Base-by-base conservation (phyloP, 495 filamentous ascomycete genomes). In the Amphirosellinia nigrospora region DNA sequence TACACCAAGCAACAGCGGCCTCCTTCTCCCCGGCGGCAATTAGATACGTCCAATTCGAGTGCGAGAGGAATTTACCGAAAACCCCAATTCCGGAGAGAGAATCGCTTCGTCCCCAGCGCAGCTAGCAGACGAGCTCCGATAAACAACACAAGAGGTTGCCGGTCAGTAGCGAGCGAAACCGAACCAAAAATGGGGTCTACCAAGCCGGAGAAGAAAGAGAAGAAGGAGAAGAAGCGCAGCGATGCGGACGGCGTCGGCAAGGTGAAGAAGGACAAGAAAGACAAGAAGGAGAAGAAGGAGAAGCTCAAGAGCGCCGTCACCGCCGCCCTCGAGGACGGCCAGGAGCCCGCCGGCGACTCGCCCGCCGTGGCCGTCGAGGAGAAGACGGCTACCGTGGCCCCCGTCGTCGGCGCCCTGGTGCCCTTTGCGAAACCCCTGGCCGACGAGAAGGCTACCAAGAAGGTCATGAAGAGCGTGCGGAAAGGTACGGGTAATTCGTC, bases 361-460 rank as follows among this genome's bases (percentile, higher is more conserved):
- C 78, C 80, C 64, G 78, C 71, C 46, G 73, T 72, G 68, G 81
- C 75, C n/a, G 82, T 78, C 26, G 75, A 81, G 59, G 79, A 84
- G 52, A 77, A 80, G 48, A 84, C 87, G 73, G 82, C 83, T 74
- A 85, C 84, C 30, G 77, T 78, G n/a, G 53, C 52, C 61, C 67
- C 83, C 73, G 84, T 89, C 59, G 81, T 90, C 70, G 91, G 91
- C 68, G 90, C 93, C 30, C 79, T 97, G 60, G 95, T 98, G 55
- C 94, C 94, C n/a, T 99, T 98, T 78, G 96, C 96, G 68, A 85
- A 90, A 72, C 96, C 96, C 53, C 84, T 98, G 75, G 94, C 92
- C 23, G 91, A 96, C 74, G 94, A 97, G 76, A 97, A 97, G 87
- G 81, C 86, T 30, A 88, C 90, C 74, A 97, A 98, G 89, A 98